Percentiles rank a stretch among this genome's conserved stretches.
phyloP scores from a whole-genome alignment of 176 grass and related monocot species.

The Rhynchospora tenuis region DNA sequence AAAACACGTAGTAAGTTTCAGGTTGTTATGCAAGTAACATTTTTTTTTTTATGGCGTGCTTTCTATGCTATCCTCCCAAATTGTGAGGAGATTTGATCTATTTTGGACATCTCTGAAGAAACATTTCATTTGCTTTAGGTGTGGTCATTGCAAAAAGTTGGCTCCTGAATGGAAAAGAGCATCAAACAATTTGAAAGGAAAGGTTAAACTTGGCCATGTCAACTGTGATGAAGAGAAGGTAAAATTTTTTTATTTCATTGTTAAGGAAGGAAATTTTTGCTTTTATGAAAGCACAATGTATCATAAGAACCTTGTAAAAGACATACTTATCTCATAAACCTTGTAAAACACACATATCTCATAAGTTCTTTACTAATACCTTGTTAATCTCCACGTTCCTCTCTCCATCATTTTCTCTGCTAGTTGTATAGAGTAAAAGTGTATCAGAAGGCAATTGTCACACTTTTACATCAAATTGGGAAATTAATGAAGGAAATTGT shows the following conservation, averaged over 20 bases:
- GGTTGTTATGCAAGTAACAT: not conserved
- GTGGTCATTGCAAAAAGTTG: constrained; percentile 98
- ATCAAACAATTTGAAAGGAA: constrained; percentile 89
- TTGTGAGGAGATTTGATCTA: not conserved
- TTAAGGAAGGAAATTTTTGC: not conserved
- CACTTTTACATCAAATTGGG: not conserved
- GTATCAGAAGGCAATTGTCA: not conserved
- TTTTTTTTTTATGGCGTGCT: not conserved
- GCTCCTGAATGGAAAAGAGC: constrained; percentile 98
- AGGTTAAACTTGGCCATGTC: constrained; percentile 93
- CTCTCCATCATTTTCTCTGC: not conserved
- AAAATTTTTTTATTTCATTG: not conserved
- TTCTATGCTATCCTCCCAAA: not conserved
- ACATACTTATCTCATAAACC: not conserved
- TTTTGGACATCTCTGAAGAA: not conserved
- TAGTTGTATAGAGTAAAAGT: not conserved
- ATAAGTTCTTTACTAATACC: not conserved
- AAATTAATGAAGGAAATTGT: not conserved
- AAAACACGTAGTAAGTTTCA: not conserved
- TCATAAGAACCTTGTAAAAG: not conserved
- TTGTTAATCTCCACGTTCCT: not conserved
- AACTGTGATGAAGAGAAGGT: constrained; percentile 99
- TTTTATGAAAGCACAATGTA: not conserved
- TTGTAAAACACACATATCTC: not conserved
- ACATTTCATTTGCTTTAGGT: constrained; percentile 33